Evolutionary conservation across 2,329 filamentous ascomycete genomes (phyloP).

Genomic region (Hortaea werneckii): DNA sequence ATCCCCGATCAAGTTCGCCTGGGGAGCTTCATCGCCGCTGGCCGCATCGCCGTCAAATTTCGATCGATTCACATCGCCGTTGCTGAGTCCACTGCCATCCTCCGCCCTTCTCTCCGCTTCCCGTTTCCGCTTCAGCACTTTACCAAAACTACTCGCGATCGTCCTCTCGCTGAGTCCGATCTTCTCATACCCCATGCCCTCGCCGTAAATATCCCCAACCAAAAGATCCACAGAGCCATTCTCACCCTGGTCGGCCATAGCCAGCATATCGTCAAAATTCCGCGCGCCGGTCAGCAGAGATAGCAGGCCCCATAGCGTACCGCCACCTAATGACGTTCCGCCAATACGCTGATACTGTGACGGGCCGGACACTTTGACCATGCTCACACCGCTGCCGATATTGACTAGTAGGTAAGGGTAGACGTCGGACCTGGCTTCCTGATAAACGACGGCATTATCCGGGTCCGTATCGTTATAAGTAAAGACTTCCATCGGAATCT

Average conservation of each 20-base stretch:
- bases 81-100: slow-evolving; percentile 52
- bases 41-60: slow-evolving; percentile 7
- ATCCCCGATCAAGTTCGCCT: slow-evolving; percentile 25
- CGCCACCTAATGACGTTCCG: slow-evolving; percentile 86
- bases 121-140: slow-evolving; percentile 87
- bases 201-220: slow-evolving; percentile 96
- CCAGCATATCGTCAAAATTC: slow-evolving; percentile 96
- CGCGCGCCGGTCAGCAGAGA: slow-evolving; percentile 85
- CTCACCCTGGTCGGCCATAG: slow-evolving; percentile 80
- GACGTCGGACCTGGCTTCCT: slow-evolving; percentile 65
- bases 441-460: slow-evolving; percentile 75
- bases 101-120: slow-evolving; percentile 71
- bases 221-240: slow-evolving; percentile 92
- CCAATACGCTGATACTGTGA: slow-evolving; percentile 82
- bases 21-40: slow-evolving; percentile 22
- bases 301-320: slow-evolving; percentile 93
- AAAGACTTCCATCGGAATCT: slow-evolving; percentile 94
- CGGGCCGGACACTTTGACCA: slow-evolving; percentile 92
- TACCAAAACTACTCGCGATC: slow-evolving; percentile 93
- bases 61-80: slow-evolving; percentile 37
- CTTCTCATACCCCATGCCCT: slow-evolving; percentile 89
- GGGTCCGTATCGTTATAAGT: slow-evolving; percentile 71
- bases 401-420: slow-evolving; percentile 98
- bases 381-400: slow-evolving; percentile 92
- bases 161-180: slow-evolving; percentile 93